Base-by-base conservation (phyloP, 78 protist genomes). In the Dictyostelium purpureum region DNA sequence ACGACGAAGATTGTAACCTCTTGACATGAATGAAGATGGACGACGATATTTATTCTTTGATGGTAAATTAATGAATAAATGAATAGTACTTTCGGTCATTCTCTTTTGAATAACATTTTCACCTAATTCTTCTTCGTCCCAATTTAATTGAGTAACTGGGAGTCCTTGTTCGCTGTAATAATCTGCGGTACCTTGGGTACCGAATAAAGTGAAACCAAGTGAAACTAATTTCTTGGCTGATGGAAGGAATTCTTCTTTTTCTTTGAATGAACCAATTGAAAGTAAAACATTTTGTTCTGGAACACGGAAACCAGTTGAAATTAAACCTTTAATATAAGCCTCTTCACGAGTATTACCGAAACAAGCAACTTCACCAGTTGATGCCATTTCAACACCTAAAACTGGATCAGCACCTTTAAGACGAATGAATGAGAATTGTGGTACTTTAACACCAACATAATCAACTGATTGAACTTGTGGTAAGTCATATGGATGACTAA, bases 301-400 rank as follows among this genome's bases (percentile, higher is more conserved):
- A 21, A n/a, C 10, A n/a, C 94, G 51, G 93, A 98, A 96, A 59
- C 98, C 97, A 11, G 97, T 93, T 18, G 98, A 74, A 19, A 96
- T 19, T 66, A 98, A 89, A 51, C 98, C 97, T 81, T 98, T 98
- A 63, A 98, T 79, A 97, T 96, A 97, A 19, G 98, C 99, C 78
- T 98, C 99, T 63, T 96, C 40, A 63, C 77, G 33, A 57, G 67
- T 49, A 11, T 47, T 75, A 40, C 99, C 99, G 49, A 98, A 98
- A 96, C 98, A 97, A 4, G 98, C 99, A 35, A 96, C 98, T 92
- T 98, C 99, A 40, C 99, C 99, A 6, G 99, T 98, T n/a, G 98
- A 95, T 9, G 98, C 97, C 99, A 98, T 98, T 33, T 98, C 99
- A 19, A 98, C 99, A 56, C 99, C 98, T 31, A 98, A 90, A 4